phyloP scores from a whole-genome alignment of 148 eudicot genomes.

The Rhododendron williamsianum region DNA sequence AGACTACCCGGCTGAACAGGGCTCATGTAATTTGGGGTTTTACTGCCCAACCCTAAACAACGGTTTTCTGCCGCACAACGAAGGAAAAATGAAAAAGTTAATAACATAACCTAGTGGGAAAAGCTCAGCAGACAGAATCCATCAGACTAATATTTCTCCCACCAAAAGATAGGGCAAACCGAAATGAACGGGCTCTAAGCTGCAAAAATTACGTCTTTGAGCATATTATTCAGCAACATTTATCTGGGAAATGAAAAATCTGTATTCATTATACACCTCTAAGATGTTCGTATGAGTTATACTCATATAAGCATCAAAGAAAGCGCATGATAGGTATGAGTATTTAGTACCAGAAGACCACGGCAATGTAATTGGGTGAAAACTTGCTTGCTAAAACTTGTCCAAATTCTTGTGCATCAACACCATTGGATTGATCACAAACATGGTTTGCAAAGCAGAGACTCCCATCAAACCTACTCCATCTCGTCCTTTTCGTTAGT shows the following conservation, averaged over 20 bases:
- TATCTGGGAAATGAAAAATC: background rate
- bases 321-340: background rate
- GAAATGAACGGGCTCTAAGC: background rate
- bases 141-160: background rate
- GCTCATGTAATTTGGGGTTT: slow-evolving; percentile 48
- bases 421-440: background rate
- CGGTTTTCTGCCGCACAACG: slow-evolving; percentile 49
- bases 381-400: background rate
- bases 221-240: background rate
- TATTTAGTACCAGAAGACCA: background rate
- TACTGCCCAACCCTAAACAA: slow-evolving; percentile 36
- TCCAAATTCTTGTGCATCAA: background rate
- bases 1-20: slow-evolving; percentile 57
- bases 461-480: background rate
- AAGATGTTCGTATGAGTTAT: background rate
- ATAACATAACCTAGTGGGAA: background rate
- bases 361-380: background rate
- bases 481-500: background rate
- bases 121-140: background rate
- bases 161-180: background rate
- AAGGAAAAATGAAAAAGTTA: background rate
- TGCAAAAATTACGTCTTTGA: background rate
- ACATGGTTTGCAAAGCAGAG: background rate
- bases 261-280: background rate
- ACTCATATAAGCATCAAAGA: background rate